Conservation (phyloP, 1,284 basidiomycete genomes). For the Papiliotrema laurentii region DNA sequence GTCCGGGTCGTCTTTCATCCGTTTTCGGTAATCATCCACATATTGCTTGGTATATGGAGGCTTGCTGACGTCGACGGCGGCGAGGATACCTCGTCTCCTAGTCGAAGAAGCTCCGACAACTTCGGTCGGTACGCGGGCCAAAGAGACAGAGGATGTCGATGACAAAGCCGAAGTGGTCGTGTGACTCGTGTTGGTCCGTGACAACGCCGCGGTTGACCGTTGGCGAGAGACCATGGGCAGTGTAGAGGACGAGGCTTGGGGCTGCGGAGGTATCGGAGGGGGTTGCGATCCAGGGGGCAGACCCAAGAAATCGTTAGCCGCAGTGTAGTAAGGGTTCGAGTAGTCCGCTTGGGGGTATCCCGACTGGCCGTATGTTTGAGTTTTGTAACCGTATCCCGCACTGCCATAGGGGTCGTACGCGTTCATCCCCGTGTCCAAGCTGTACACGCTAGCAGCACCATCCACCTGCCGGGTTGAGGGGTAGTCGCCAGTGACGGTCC, state of each 20-base stretch:
- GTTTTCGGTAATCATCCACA: constrained; percentile 92
- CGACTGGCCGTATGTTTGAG: constrained; percentile 9
- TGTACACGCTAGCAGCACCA: constrained; percentile 43
- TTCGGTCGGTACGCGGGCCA: constrained; percentile 43
- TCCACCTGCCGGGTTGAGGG: constrained; percentile 10
- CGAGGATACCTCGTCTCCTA: constrained; percentile 55
- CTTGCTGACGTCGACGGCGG: constrained; percentile 73
- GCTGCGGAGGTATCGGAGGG: no score
- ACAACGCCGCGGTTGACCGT: constrained; percentile 27
- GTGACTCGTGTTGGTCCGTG: constrained; percentile 34
- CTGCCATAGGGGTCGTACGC: constrained; percentile 36
- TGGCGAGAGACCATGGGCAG: constrained; percentile 22
- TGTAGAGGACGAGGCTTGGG: constrained; percentile 25
- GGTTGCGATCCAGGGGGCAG: constrained; percentile 47
- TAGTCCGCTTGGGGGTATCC: constrained; percentile 20
- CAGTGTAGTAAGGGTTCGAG: constrained; percentile 48
- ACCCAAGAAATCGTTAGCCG: constrained; percentile 74
- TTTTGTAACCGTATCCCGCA: constrained; percentile 6
- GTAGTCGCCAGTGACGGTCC: constrained; percentile 21
- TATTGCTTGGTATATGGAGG: constrained; percentile 93
- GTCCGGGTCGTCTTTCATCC: constrained; percentile 96
- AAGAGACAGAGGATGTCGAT: constrained; percentile 29
- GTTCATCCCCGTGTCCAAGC: constrained; percentile 43
- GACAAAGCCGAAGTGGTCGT: constrained; percentile 32
- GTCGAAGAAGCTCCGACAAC: constrained; percentile 52